These are phyloP conservation scores for Triglochin maritima DNA, from an alignment of 106 monocot genomes.

Conservation along the genomic window DNA sequence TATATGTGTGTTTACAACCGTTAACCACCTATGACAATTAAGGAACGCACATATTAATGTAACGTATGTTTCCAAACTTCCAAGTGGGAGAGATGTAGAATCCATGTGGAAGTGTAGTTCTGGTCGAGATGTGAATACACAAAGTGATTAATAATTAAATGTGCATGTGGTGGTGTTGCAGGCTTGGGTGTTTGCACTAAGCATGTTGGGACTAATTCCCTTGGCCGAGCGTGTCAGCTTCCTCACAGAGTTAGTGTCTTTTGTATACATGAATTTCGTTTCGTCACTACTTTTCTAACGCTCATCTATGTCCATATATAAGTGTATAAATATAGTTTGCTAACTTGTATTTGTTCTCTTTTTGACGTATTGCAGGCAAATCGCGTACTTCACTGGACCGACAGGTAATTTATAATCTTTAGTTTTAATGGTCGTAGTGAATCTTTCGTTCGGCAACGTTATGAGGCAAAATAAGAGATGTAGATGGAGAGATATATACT, in stretches of 20 bases:
- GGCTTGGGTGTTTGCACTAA: conserved; percentile 57
- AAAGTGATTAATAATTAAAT: neutral
- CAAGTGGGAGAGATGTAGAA: too few relatives aligned
- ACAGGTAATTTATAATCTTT: conserved; percentile 36
- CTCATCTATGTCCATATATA: neutral
- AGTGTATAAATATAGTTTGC: neutral
- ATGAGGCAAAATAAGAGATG: too few relatives aligned
- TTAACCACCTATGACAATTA: too few relatives aligned
- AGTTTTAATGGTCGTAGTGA: neutral
- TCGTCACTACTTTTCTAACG: neutral
- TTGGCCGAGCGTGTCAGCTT: conserved; percentile 72
- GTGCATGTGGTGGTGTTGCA: conserved; percentile 8
- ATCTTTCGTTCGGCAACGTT: too few relatives aligned
- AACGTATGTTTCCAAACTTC: too few relatives aligned
- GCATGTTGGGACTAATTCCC: conserved; percentile 49
- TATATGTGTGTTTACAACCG: too few relatives aligned
- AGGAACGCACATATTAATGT: too few relatives aligned
- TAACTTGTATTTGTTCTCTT: neutral
- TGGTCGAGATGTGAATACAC: neutral
- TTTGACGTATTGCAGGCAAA: conserved; percentile 42
- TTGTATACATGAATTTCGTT: too few relatives aligned
- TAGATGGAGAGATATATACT: too few relatives aligned
- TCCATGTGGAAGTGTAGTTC: too few relatives aligned
- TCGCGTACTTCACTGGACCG: conserved; percentile 67
- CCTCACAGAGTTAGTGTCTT: conserved; percentile 48